These are phyloP conservation scores for Macrolepiota albuminosa DNA, from an alignment of 768 basidiomycete species.

Conservation along the genomic window DNA sequence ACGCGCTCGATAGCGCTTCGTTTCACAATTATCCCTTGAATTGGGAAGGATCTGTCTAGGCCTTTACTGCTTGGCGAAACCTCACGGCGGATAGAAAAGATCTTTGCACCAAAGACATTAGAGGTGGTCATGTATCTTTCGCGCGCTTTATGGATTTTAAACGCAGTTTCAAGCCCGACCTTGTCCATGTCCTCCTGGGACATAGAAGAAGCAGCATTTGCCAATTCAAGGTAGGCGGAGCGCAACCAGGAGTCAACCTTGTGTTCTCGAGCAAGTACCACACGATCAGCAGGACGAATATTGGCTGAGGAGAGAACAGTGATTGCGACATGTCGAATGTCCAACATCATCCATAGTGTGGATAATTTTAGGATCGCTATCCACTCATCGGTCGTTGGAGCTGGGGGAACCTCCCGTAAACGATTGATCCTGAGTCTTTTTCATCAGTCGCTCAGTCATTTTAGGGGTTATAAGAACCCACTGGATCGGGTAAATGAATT, in stretches of 20 bases:
- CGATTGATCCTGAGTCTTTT: not conserved
- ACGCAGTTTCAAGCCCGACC: not conserved
- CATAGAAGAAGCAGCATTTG: not conserved
- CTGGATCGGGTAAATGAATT: not conserved
- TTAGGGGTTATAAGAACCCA: not conserved
- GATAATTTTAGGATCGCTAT: not conserved
- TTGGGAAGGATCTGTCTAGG: not conserved
- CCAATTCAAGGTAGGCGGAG: not conserved
- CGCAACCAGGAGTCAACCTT: not conserved
- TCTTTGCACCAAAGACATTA: not conserved
- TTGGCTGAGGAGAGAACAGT: not conserved
- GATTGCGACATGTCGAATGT: not conserved
- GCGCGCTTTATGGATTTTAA: not conserved
- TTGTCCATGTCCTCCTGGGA: not conserved
- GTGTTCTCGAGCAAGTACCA: not conserved
- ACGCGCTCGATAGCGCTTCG: not conserved
- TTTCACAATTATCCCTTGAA: not conserved
- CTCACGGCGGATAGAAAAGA: not conserved
- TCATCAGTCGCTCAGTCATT: not conserved
- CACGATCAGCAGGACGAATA: not conserved
- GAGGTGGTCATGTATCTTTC: not conserved
- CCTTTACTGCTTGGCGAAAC: not conserved
- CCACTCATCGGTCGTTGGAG: not conserved
- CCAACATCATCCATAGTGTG: not conserved
- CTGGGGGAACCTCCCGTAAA: not conserved